Base-by-base conservation (phyloP, 2,329 filamentous ascomycete species). In the Penicillium palitans region DNA sequence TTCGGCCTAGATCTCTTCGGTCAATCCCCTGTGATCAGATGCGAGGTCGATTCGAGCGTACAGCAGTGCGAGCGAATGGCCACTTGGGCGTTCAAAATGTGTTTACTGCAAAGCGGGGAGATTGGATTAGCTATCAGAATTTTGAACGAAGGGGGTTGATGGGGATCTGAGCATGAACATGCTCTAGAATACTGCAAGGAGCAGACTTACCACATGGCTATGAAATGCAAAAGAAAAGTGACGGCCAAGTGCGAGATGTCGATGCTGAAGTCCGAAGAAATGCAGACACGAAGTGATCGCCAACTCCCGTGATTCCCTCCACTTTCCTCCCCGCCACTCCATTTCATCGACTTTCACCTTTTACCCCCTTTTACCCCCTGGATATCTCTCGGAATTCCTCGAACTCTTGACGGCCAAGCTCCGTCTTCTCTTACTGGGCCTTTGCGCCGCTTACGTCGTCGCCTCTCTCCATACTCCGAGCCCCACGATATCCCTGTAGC, bases 1-100 rank as follows among this genome's bases (percentile, higher is more conserved):
- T 97, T 61, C 87, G 85, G 81, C 91, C 91, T 93, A 69, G 37
- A 44, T 29, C 40, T 49, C 40, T 55, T 52, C 4, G 19, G 55
- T 66, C 25, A 60, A 52, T 46, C 6, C n/a, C 33, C 29, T 44
- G 44, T 46, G 19, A 50, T 29, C n/a, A 21, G 35, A 51, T 55
- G 40, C 21, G 49, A 49, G 10, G 19, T 54, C 21, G 46, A 25
- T 19, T 39, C 6, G 35, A 24, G 59, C 87, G 70, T 85, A 93
- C 95, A 99, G 83, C 95, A 99, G 62, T 93, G 90, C 57, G 93
- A 95, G 69, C 95, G 90, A 79, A 99, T 96, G 58, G 93, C 83
- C 71, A 99, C 95, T 80, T 99, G 95, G 63, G 93, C 95, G 82
- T 99, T 99, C 76, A 99, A 87, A 72, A 99, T 83, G 81, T 99